Evolutionary conservation across 371 early-diverging fungal genomes (phyloP).

Genomic region (Dichotomocladium elegans): DNA sequence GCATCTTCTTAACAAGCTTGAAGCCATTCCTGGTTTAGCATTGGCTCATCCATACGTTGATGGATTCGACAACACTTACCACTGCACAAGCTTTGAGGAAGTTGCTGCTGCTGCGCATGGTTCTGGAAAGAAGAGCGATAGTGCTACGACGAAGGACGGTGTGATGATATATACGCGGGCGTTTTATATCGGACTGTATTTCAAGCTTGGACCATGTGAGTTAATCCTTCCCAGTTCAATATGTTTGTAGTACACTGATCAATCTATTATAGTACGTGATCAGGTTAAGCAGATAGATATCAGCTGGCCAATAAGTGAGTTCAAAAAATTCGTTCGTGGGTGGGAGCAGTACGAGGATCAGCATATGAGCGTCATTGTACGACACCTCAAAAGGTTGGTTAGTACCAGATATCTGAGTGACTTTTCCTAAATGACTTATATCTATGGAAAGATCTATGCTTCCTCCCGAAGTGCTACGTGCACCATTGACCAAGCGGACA

Average conservation of each 20-base stretch:
- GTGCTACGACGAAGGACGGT: slow-evolving; percentile 21
- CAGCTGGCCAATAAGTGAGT: slow-evolving; percentile 4
- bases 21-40: slow-evolving; percentile 72
- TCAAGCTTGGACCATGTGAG: slow-evolving; percentile 53
- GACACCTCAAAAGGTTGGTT: neutral
- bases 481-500: neutral
- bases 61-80: slow-evolving; percentile 69
- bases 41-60: slow-evolving; percentile 92
- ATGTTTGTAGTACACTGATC: neutral
- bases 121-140: slow-evolving; percentile 29
- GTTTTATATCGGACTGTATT: slow-evolving; percentile 86
- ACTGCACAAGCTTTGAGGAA: slow-evolving; percentile 64
- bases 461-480: neutral
- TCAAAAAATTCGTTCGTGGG: neutral
- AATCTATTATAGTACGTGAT: neutral
- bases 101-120: slow-evolving; percentile 63
- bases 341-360: slow-evolving; percentile 8
- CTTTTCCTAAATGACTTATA: neutral
- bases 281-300: slow-evolving; percentile 4
- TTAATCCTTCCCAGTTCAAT: neutral
- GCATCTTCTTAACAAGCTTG: slow-evolving; percentile 86
- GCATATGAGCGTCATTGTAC: slow-evolving; percentile 2
- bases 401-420: neutral
- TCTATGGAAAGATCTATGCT: neutral
- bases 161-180: slow-evolving; percentile 64